Evolutionary conservation across 768 basidiomycete genomes (phyloP).

Genomic region (Holtermannia corniformis): DNA sequence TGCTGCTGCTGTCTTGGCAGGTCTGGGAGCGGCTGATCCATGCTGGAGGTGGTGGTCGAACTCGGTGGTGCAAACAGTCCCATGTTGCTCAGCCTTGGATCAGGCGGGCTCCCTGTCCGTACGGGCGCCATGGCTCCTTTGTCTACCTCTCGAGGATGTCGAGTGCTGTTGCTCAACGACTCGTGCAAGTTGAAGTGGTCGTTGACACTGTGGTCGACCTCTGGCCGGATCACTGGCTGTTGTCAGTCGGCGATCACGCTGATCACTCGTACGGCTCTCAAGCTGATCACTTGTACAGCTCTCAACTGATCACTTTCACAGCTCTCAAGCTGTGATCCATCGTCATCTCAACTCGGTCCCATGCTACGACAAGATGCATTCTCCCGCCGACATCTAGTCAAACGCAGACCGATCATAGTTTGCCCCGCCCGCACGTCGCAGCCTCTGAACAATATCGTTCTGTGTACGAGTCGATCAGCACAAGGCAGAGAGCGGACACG

Average conservation of each 20-base stretch:
- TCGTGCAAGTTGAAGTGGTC: too few relatives aligned
- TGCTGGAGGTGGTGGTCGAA: too few relatives aligned
- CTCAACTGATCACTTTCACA: neutral
- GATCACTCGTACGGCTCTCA: neutral
- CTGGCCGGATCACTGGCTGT: too few relatives aligned
- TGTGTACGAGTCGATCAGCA: slow-evolving; percentile 43
- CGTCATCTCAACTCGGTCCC: too few relatives aligned
- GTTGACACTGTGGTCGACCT: too few relatives aligned
- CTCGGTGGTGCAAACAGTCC: neutral
- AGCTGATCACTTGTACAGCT: neutral
- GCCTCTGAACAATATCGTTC: slow-evolving; percentile 67
- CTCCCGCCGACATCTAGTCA: too few relatives aligned
- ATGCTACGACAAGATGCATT: too few relatives aligned
- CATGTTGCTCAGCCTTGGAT: neutral
- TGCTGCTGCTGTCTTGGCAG: too few relatives aligned
- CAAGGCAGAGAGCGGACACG: neutral
- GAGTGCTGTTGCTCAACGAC: too few relatives aligned
- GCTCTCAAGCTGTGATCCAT: too few relatives aligned
- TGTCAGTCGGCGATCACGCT: neutral
- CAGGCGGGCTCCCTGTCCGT: neutral
- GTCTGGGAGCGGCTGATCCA: too few relatives aligned
- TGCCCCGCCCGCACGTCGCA: slow-evolving; percentile 63
- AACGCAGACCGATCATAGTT: slow-evolving; percentile 40
- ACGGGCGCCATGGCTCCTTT: neutral
- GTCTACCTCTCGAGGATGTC: too few relatives aligned